These are phyloP conservation scores for Thelephora terrestris DNA, from an alignment of 1,284 basidiomycete genomes.

Conservation along the genomic window DNA sequence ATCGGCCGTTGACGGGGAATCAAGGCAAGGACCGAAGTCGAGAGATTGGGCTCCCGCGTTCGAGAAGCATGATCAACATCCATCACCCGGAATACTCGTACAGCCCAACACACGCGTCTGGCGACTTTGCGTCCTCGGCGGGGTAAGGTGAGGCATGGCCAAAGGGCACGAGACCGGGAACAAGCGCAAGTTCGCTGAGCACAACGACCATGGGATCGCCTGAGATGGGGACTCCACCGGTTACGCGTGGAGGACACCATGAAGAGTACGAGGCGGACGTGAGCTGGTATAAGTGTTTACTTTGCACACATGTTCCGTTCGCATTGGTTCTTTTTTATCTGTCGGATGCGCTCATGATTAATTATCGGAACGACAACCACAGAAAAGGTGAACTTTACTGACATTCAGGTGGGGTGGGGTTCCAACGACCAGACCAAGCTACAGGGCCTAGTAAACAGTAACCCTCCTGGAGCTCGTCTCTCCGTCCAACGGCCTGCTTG, in stretches of 20 bases:
- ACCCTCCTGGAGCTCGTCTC: no score
- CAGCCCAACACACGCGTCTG: conserved; percentile 40
- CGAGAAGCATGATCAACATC: conserved; percentile 68
- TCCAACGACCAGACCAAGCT: no score
- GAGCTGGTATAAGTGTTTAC: conserved; percentile 61
- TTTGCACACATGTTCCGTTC: no score
- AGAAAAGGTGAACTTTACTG: no score
- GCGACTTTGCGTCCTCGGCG: conserved; percentile 68
- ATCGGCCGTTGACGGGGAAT: conserved; percentile 62
- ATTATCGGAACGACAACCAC: no score
- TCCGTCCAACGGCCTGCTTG: no score
- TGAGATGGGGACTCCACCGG: conserved; percentile 72
- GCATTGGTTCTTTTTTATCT: no score
- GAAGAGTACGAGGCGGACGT: conserved; percentile 50
- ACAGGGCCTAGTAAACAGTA: no score
- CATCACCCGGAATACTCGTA: conserved; percentile 56
- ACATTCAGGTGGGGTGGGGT: no score
- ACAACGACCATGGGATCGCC: conserved; percentile 64
- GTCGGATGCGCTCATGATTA: no score
- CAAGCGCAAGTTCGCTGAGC: conserved; percentile 24
- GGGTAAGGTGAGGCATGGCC: conserved; percentile 12
- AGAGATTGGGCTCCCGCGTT: conserved; percentile 43
- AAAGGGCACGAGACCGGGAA: conserved; percentile 12
- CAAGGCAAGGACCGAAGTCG: conserved; percentile 41
- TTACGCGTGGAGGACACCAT: conserved; percentile 44